Conservation (phyloP, 2,329 filamentous ascomycete genomes). For the Penicillium polonicum region DNA sequence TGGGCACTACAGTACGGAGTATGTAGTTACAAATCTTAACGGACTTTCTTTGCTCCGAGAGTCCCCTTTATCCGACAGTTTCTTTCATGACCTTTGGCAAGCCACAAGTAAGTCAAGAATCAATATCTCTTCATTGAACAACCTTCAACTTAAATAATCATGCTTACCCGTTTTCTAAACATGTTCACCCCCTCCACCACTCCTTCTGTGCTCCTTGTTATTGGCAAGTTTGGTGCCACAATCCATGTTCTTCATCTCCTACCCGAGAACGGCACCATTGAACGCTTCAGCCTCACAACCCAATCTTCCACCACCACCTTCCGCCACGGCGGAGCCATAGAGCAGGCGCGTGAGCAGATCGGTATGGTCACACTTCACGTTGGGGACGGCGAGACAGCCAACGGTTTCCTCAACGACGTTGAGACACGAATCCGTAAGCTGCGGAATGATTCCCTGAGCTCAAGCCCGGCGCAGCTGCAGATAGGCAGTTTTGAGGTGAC, state of each 20-base stretch:
- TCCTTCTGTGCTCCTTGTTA: neutral
- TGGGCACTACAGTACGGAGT: no score
- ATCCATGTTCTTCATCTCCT: neutral
- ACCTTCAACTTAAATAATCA: neutral
- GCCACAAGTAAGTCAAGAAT: neutral
- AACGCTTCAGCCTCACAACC: neutral
- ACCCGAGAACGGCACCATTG: neutral
- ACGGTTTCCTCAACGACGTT: neutral
- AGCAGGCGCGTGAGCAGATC: neutral
- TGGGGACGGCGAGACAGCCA: neutral
- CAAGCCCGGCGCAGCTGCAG: neutral
- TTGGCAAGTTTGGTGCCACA: neutral
- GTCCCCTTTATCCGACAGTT: no score
- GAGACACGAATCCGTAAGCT: neutral
- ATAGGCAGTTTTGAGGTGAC: neutral
- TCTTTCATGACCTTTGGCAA: no score
- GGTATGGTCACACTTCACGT: neutral
- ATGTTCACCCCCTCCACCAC: neutral
- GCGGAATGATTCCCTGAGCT: neutral
- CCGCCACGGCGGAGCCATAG: neutral
- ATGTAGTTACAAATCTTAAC: no score
- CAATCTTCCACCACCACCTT: neutral
- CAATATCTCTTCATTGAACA: neutral
- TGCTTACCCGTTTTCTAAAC: neutral
- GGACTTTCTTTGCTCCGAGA: no score